Base-by-base conservation (phyloP, 78 protist genomes). In the Dictyostelium intermedium region DNA sequence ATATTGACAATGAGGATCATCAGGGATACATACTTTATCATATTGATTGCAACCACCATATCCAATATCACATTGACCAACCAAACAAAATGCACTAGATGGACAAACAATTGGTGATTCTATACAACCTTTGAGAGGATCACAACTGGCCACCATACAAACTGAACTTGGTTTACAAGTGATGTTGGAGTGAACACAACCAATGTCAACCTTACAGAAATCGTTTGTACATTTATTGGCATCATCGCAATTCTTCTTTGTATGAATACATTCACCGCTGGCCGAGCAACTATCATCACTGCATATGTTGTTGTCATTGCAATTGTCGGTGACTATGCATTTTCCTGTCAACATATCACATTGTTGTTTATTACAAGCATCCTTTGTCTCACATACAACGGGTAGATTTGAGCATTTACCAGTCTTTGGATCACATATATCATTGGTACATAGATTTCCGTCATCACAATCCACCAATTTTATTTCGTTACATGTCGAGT, bases 1-100 rank as follows among this genome's bases (percentile, higher is more conserved):
- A 80, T 50, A 74, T 89, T 89, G 87, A 80, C 94, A 89, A 61
- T 47, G 32, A 0, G 94, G 94, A 45, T 89, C 50, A 14, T 23
- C 66, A 2, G 85, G 78, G 5, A 89, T 78, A 80, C 94, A 89
- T 10, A 35, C 47, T 50, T 56, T 60, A 7, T 27, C 25, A 30
- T 79, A 70, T 5, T 8, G 25, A 53, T 61, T 70, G 35, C 94
- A 89, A n/a, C 94, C 94, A 35, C 82, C 77, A 77, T 41, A 77
- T 18, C 70, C 13, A 0, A 32, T 72, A 50, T 63, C 79, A 69
- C 94, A 89, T 43, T 79, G 50, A 50, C 50, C 37, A n/a, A 79
- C 87, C 4, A 39, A 79, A 69, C 94, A 89, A 79, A 80, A 89
- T 6, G 23, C 14, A 10, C 43, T 78, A 35, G 34, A 56, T 9